A percentile compares a stretch with the other conserved stretches of the same genome.
phyloP scores from a whole-genome alignment of 345 rosid species.

The Eucalyptus polyanthemos region DNA sequence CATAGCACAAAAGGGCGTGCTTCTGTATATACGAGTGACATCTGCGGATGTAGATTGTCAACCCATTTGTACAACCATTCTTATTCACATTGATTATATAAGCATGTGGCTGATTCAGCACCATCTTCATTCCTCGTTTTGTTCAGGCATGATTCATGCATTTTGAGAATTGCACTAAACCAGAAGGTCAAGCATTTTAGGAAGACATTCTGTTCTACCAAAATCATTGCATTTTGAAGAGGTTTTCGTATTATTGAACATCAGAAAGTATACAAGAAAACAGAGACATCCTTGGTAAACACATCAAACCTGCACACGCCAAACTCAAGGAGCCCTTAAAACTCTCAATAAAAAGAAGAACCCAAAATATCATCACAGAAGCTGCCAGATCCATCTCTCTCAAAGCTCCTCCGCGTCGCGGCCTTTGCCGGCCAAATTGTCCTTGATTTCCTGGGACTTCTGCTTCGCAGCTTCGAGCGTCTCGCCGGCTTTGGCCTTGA shows the following conservation, averaged over 20 bases:
- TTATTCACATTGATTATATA: background rate
- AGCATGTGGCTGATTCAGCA: background rate
- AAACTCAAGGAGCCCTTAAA: background rate
- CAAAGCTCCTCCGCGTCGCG: slow-evolving; percentile 13
- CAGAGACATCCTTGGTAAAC: background rate
- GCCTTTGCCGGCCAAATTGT: background rate
- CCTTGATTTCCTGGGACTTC: background rate
- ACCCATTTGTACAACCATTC: background rate
- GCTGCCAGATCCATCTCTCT: background rate
- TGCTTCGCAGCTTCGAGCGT: background rate
- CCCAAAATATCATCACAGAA: background rate
- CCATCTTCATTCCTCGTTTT: background rate
- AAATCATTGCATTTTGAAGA: background rate
- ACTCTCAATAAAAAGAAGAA: background rate
- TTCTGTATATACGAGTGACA: background rate
- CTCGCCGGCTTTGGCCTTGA: slow-evolving; percentile 9
- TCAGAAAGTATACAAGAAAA: background rate
- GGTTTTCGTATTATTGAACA: background rate
- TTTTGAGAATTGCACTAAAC: background rate
- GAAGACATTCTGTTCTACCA: background rate
- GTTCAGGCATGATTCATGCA: background rate
- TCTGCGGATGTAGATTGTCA: background rate
- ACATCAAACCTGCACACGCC: background rate
- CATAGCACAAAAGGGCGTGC: background rate
- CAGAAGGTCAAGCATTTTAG: background rate